Base-by-base conservation (phyloP, 306 rosid species). In the Rosa multiflora region DNA sequence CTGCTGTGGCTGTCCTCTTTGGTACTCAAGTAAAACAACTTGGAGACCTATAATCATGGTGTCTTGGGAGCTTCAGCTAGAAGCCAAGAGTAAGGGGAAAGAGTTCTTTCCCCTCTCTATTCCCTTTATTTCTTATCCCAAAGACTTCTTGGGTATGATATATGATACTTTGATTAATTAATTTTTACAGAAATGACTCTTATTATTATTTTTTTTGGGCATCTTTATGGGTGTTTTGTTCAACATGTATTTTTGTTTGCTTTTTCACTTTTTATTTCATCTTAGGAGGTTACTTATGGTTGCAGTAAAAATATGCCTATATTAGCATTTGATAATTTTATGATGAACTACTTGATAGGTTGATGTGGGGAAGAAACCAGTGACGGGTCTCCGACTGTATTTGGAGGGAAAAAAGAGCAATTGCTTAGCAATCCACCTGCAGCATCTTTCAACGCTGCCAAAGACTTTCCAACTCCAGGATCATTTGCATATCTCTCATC, bases 371-470 rank as follows among this genome's bases (percentile, higher is more conserved):
- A 86, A 82, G 87, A 89, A 85, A 76, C 97, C 97, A 8, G 98
- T 91, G 83, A 93, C 98, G 8, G 98, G 98, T 68, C 93, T 93
- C 75, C 86, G 98, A 61, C 76, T 93, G 73, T 88, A 91, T 85
- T 83, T 93, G 81, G 98, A 93, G 76, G 98, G 98, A 42, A 93
- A 91, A 81, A 87, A 84, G 86, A 86, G 93, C 81, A 91, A 91
- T 81, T 86, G 91, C 87, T 74, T 93, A 79, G 97, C 93, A 76
- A 88, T 93, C 76, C 98, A 93, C 85, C 80, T 93, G 84, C 98
- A 93, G 83, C 98, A 93, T 82, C 98, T 93, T 74, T 91, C 98
- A 70, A 77, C 98, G 14, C 85, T 79, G 66, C 98, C 98, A 52
- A 88, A 86, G 81, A 88, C 88, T 81, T 85, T 93, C 84, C 88